Evolutionary conservation across 2,329 filamentous ascomycete species (phyloP).

Genomic region (Colletotrichum coccodes): DNA sequence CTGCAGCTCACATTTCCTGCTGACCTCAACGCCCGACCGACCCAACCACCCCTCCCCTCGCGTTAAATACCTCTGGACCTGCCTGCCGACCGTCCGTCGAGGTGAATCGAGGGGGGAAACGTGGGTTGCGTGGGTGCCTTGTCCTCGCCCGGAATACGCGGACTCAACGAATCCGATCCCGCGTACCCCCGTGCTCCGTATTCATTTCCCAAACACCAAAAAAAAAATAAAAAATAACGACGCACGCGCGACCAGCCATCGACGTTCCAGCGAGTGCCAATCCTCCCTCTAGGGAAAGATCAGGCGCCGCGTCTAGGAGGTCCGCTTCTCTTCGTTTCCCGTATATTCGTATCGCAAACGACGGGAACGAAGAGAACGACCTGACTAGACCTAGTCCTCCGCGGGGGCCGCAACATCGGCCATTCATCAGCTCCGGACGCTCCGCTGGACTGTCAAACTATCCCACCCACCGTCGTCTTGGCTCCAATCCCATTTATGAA

Average conservation of each 20-base stretch:
- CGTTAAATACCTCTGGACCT: neutral
- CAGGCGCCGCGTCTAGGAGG: neutral
- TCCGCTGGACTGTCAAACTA: conserved; percentile 9
- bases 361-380: conserved; percentile 15
- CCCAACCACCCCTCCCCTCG: neutral
- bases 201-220: conserved; percentile 26
- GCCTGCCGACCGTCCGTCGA: neutral
- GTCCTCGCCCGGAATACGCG: conserved; percentile 21
- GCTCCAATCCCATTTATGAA: neutral
- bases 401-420: conserved; percentile 1
- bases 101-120: neutral
- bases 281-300: neutral
- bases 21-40: neutral
- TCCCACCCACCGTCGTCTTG: conserved; percentile 8
- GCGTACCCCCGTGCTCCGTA: conserved; percentile 21
- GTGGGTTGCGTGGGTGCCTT: conserved; percentile 7
- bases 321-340: conserved; percentile 13
- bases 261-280: neutral
- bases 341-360: conserved; percentile 11
- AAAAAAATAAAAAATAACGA: conserved; percentile 5
- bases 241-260: conserved; percentile 4
- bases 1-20: neutral
- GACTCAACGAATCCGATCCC: conserved; percentile 19
- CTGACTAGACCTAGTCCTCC: neutral
- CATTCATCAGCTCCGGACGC: neutral